These are phyloP conservation scores for Agastache rugosa DNA, from an alignment of 257 asterid genomes.

Conservation along the genomic window DNA sequence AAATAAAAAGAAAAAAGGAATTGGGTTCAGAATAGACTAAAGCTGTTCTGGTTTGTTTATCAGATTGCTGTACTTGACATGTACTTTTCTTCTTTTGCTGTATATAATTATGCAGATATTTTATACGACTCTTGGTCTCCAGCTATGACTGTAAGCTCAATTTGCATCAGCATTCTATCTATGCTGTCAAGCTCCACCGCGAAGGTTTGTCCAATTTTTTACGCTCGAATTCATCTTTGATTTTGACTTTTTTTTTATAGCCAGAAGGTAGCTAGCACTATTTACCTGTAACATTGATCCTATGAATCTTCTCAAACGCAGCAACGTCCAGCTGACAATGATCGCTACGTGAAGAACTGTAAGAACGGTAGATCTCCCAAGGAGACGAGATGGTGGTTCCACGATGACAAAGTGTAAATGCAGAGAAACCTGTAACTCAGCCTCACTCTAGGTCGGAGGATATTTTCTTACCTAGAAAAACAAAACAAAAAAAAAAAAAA, in stretches of 20 bases:
- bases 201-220: constrained; percentile 56
- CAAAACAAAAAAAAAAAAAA: background rate
- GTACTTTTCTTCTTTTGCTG: background rate
- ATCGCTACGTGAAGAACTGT: constrained; percentile 97
- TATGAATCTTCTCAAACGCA: constrained; percentile 40
- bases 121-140: constrained; percentile 99
- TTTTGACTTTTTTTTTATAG: background rate
- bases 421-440: constrained; percentile 39
- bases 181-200: constrained; percentile 95
- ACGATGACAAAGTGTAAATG: constrained; percentile 92
- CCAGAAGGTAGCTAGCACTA: background rate
- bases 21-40: background rate
- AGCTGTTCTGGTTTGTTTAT: constrained; percentile 17
- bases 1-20: background rate
- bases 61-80: constrained; percentile 11
- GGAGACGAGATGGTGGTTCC: constrained; percentile 99
- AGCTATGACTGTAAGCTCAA: constrained; percentile 96
- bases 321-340: constrained; percentile 97
- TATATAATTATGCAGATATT: constrained; percentile 60
- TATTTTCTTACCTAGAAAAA: constrained; percentile 36
- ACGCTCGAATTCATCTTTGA: background rate
- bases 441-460: constrained; percentile 30
- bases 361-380: constrained; percentile 92
- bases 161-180: constrained; percentile 97
- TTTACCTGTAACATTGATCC: background rate